These are phyloP conservation scores for Fusarium torulosum DNA, from an alignment of 2,329 filamentous ascomycete genomes.

Conservation along the genomic window DNA sequence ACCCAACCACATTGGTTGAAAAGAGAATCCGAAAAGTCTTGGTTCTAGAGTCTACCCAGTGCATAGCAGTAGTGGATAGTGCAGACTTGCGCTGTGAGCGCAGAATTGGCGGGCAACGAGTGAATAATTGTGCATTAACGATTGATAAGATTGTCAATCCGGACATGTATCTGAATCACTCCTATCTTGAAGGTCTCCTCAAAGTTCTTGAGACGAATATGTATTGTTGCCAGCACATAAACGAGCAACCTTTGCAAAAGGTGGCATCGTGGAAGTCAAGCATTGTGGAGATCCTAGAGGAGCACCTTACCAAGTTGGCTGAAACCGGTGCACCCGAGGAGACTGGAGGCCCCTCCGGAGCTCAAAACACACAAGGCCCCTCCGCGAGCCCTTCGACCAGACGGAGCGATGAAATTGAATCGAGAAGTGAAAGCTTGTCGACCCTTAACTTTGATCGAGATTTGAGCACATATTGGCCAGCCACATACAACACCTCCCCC, in stretches of 20 bases:
- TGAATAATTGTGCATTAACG: background rate
- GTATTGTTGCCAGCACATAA: background rate
- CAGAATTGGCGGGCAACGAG: background rate
- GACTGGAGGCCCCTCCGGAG: background rate
- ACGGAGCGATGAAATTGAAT: background rate
- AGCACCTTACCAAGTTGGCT: background rate
- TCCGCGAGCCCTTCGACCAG: background rate
- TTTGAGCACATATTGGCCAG: constrained; percentile 4
- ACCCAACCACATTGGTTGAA: background rate
- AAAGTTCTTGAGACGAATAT: background rate
- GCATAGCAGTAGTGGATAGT: background rate
- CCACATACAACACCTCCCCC: background rate
- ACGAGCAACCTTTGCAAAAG: background rate
- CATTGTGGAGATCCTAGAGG: background rate
- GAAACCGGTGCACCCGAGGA: background rate
- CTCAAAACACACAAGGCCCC: background rate
- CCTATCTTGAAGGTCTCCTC: background rate
- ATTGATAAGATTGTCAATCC: background rate
- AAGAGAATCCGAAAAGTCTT: background rate
- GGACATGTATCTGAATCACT: background rate
- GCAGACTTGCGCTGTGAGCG: background rate
- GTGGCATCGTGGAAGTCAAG: background rate
- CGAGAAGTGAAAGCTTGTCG: background rate
- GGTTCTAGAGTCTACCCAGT: background rate
- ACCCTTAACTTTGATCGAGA: background rate